A percentile compares a stretch with the other conserved stretches of the same genome.
Evolutionary conservation across 306 rosid genomes (phyloP).

Genomic region (Gynostemma pentaphyllum): DNA sequence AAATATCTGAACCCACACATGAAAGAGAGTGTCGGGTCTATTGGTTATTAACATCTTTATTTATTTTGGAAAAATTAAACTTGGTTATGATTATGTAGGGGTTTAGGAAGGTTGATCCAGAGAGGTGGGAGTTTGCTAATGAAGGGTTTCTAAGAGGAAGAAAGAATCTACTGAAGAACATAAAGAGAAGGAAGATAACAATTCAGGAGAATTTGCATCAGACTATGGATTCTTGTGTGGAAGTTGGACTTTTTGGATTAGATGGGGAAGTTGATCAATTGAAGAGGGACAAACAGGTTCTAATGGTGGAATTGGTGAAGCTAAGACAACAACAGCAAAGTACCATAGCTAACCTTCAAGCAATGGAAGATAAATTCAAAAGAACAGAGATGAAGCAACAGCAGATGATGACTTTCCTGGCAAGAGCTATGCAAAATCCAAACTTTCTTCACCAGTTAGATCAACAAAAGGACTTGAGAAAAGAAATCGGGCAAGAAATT

Average conservation of each 20-base stretch:
- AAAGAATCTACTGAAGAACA: conserved; percentile 45
- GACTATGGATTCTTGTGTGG: conserved; percentile 43
- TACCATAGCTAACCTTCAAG: conserved; percentile 29
- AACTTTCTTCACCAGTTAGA: conserved; percentile 35
- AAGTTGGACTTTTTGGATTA: conserved; percentile 61
- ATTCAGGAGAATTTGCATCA: conserved; percentile 8
- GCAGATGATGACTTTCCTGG: conserved; percentile 60
- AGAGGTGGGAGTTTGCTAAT: too few relatives aligned
- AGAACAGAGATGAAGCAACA: conserved; percentile 50
- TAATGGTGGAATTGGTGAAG: conserved; percentile 60
- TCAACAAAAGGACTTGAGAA: conserved; percentile 35
- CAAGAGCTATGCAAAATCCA: conserved; percentile 61
- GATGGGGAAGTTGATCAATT: conserved; percentile 47
- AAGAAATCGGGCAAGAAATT: conserved; percentile 34
- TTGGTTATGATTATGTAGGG: conserved; percentile 58
- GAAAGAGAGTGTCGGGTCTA: too few relatives aligned
- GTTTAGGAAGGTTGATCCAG: conserved; percentile 77
- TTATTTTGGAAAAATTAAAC: too few relatives aligned
- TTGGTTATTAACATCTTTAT: too few relatives aligned
- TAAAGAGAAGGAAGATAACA: conserved; percentile 46
- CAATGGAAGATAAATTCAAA: conserved; percentile 47
- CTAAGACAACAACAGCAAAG: conserved; percentile 62
- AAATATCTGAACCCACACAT: too few relatives aligned
- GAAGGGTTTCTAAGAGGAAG: conserved; percentile 74
- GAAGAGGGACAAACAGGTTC: conserved; percentile 50